phyloP scores from a whole-genome alignment of 106 monocot genomes.

The Hemerocallis citrina region DNA sequence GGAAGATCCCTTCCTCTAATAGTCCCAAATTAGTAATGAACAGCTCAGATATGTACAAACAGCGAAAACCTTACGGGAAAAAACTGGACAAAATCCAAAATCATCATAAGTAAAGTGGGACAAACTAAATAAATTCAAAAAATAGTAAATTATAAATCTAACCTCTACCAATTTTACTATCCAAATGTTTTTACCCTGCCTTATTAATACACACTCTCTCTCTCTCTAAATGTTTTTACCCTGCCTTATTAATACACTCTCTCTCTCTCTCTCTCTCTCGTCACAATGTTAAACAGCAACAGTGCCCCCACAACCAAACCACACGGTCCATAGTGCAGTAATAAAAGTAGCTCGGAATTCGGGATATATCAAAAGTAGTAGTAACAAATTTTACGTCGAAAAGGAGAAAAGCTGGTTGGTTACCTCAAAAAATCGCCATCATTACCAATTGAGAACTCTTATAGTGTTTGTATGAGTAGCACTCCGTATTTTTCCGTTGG shows the following conservation, averaged over 20 bases:
- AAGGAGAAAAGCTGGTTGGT: background rate
- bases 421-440: conserved; percentile 7
- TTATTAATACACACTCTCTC: background rate
- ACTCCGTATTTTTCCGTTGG: background rate
- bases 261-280: background rate
- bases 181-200: background rate
- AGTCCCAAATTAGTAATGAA: too few relatives aligned
- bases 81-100: too few relatives aligned
- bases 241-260: background rate
- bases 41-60: too few relatives aligned
- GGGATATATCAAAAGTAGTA: background rate
- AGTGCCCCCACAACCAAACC: background rate
- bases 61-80: too few relatives aligned
- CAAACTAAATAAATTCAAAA: too few relatives aligned
- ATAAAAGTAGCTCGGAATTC: background rate
- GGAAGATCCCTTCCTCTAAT: too few relatives aligned
- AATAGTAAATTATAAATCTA: too few relatives aligned
- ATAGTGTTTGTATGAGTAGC: too few relatives aligned
- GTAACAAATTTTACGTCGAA: background rate
- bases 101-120: too few relatives aligned
- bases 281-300: background rate
- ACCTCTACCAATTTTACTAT: too few relatives aligned
- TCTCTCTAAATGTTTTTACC: background rate
- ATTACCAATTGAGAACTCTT: too few relatives aligned
- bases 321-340: too few relatives aligned